These are phyloP conservation scores for Fusarium continuum DNA, from an alignment of 2,329 filamentous ascomycete genomes.

Conservation along the genomic window DNA sequence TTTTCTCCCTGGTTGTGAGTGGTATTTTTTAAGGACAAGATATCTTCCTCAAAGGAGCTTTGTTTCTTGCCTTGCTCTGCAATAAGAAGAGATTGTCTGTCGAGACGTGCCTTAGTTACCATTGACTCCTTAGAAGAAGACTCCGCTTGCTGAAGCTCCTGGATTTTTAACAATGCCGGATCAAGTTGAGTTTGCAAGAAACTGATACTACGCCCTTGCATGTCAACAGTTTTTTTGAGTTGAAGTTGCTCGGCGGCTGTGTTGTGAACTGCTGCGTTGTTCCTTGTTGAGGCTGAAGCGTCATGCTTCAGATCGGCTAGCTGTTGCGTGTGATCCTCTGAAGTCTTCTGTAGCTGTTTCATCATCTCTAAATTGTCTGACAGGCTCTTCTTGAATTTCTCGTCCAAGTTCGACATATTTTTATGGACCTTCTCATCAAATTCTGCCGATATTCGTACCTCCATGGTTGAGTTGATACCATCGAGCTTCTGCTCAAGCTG, in stretches of 20 bases:
- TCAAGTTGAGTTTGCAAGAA: constrained; percentile 3
- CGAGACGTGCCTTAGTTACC: background rate
- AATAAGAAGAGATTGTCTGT: background rate
- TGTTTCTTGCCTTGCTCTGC: constrained; percentile 15
- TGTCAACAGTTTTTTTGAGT: constrained; percentile 1
- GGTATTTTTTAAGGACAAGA: constrained; percentile 3
- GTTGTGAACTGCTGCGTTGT: background rate
- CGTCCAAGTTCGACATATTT: background rate
- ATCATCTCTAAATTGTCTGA: background rate
- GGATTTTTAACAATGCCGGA: background rate
- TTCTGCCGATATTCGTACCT: background rate
- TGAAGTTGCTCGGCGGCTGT: background rate
- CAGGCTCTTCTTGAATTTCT: background rate
- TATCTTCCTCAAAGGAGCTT: background rate
- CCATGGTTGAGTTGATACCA: constrained; percentile 9
- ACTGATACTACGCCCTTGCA: constrained; percentile 9
- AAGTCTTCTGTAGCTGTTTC: background rate
- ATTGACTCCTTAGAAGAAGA: background rate
- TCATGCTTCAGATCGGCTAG: background rate
- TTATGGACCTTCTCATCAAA: constrained; percentile 3
- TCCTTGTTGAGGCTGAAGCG: background rate
- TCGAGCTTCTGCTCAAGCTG: constrained; percentile 42
- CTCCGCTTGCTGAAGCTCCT: constrained; percentile 2
- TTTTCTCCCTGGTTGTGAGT: constrained; percentile 1
- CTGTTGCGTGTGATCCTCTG: background rate